These are phyloP conservation scores for Naegleria fowleri DNA, from an alignment of 208 protist species.

Conservation along the genomic window DNA sequence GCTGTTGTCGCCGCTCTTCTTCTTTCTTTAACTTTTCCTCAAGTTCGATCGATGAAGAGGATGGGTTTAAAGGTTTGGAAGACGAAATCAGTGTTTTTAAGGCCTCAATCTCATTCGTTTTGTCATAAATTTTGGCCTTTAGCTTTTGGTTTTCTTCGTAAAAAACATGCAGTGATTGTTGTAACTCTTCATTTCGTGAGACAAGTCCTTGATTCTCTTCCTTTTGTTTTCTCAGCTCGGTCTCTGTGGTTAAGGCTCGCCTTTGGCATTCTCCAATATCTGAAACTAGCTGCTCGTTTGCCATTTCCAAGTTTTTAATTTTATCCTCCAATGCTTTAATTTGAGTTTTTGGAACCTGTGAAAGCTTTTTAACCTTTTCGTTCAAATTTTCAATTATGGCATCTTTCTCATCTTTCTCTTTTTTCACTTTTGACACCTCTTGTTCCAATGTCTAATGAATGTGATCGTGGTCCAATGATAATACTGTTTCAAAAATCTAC, in stretches of 20 bases:
- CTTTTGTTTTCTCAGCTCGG: not conserved
- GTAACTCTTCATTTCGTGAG: not conserved
- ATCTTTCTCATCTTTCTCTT: not conserved
- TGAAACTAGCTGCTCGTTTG: not conserved
- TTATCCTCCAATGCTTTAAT: not conserved
- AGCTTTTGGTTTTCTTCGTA: constrained; percentile 11
- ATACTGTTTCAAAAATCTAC: no score
- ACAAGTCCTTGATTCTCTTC: not conserved
- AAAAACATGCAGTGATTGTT: not conserved
- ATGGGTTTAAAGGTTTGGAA: not conserved
- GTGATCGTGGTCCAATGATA: no score
- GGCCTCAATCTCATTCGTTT: not conserved
- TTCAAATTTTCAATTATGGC: not conserved
- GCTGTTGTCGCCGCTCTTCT: not conserved
- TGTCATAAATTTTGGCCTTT: constrained; percentile 3
- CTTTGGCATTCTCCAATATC: not conserved
- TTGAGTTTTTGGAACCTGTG: not conserved
- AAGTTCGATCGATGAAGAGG: not conserved
- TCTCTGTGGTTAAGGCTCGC: not conserved
- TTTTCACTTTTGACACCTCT: not conserved
- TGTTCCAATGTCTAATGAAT: not conserved
- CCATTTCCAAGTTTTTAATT: not conserved
- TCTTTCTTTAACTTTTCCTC: constrained; percentile 2
- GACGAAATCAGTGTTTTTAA: not conserved
- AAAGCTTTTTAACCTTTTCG: not conserved